Base-by-base conservation (phyloP, 805 yeast species). In the Sungouiella blattae region DNA sequence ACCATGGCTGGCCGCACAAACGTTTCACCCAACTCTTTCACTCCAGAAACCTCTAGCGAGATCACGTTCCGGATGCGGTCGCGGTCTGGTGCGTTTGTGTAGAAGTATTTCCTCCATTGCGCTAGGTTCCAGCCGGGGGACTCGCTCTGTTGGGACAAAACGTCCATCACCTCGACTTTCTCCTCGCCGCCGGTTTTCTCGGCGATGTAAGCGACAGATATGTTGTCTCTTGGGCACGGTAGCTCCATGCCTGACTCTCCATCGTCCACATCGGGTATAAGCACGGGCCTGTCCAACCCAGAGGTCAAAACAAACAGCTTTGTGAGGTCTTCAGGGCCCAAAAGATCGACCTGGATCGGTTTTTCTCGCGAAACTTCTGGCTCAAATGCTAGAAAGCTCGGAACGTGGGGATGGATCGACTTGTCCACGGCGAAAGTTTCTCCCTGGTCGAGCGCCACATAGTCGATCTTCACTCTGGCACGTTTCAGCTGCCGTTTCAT, bases 101-200 rank as follows among this genome's bases (percentile, higher is more conserved):
- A 57, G 57, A 78, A 86, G 56, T 87, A 88, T 24, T 83, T 80
- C 36, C 78, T 62, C 96, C 96, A 88, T 41, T 66, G 69, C 1
- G 71, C 71, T 64, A 87, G 57, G 13, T 73, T 69, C 96, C 95
- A 87, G 9, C 73, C 71, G 0, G 80, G 77, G 9, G 67, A 52
- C 18, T 66, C 68, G 25, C 77, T 73, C 36, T 82, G 81, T 50
- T 88, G 96, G 0, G 94, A 80, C 15, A 83, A 67, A 3, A 87
- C 95, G 55, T 88, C 96, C 91, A 88, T 86, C 1, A 88, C 95
- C 36, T 86, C 94, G 1, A 88, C 73, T 1, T 71, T 72, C 4
- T 62, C 60, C 25, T 79, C 83, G 4, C 60, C 73, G 0, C 95
- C 96, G 18, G 87, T 71, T 9, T 67, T 52, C 4, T 71, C 70